Conservation (phyloP, 306 rosid species). For the Luffa aegyptiaca region DNA sequence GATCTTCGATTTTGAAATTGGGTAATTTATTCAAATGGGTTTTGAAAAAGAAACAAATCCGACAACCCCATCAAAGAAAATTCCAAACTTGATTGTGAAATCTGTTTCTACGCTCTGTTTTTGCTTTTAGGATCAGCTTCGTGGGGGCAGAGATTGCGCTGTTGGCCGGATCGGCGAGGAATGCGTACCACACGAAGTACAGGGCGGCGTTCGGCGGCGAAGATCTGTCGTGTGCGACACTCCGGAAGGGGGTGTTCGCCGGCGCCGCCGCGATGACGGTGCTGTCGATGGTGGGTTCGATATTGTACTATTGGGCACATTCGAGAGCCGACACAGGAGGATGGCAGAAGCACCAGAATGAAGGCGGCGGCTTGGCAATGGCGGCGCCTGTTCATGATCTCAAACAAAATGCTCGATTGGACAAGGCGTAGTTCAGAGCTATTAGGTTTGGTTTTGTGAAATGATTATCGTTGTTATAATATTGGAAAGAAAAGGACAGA, state of each 20-base stretch:
- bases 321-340: conserved; percentile 87
- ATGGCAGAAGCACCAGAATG: conserved; percentile 82
- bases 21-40: too few relatives aligned
- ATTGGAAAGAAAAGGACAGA: not conserved
- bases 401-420: conserved; percentile 31
- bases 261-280: conserved; percentile 83
- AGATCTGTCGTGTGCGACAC: conserved; percentile 64
- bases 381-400: conserved; percentile 21
- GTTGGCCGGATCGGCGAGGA: conserved; percentile 89
- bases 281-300: conserved; percentile 57
- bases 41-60: not conserved
- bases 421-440: conserved; percentile 23
- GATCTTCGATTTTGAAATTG: not conserved
- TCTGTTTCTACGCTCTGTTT: not conserved
- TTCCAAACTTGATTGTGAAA: not conserved
- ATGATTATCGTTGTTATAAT: not conserved
- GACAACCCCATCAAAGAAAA: not conserved
- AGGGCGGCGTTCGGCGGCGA: conserved; percentile 19
- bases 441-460: not conserved
- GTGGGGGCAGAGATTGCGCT: conserved; percentile 88
- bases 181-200: conserved; percentile 91
- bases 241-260: conserved; percentile 93
- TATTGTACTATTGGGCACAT: conserved; percentile 73
- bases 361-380: conserved; percentile 52
- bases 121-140: conserved; percentile 48